phyloP scores from a whole-genome alignment of 2,329 filamentous ascomycete species.

The Paraphoma sp. region DNA sequence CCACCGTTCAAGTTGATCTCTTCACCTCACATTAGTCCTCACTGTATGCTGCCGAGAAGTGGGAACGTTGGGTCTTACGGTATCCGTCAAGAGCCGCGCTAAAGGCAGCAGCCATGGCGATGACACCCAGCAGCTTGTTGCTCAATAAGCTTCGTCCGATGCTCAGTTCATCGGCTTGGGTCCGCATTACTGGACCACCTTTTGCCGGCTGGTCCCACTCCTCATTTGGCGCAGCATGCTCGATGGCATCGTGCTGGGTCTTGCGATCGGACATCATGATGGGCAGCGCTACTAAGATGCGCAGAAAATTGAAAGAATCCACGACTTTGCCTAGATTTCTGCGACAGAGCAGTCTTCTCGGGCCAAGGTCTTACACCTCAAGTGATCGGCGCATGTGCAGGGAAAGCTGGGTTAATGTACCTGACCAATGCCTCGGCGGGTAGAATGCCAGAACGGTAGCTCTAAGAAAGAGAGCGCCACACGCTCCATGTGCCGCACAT shows the following conservation, averaged over 20 bases:
- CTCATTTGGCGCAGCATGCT: not conserved
- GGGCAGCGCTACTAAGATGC: too few species aligned
- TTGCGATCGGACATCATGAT: not conserved
- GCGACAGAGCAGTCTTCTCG: not conserved
- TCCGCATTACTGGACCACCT: not conserved
- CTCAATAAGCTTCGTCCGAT: not conserved
- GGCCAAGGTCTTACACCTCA: not conserved
- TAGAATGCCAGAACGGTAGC: not conserved
- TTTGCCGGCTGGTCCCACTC: not conserved
- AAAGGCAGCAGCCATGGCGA: not conserved
- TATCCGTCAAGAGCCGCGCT: not conserved
- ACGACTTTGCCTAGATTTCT: too few species aligned
- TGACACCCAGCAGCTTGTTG: not conserved
- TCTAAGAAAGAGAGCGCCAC: not conserved
- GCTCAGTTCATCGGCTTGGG: not conserved
- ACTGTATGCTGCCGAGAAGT: not conserved
- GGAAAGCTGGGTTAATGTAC: not conserved
- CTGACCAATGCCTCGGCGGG: not conserved
- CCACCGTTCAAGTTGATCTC: constrained; percentile 1
- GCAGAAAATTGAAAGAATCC: too few species aligned
- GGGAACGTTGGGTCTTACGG: not conserved
- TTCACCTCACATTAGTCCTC: not conserved
- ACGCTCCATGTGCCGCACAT: not conserved
- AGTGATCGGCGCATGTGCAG: not conserved
- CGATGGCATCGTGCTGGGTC: not conserved